Evolutionary conservation across 2,329 filamentous ascomycete genomes (phyloP), one percentile per base, ranked within the genome.

Genomic region (Claviceps purpurea): DNA sequence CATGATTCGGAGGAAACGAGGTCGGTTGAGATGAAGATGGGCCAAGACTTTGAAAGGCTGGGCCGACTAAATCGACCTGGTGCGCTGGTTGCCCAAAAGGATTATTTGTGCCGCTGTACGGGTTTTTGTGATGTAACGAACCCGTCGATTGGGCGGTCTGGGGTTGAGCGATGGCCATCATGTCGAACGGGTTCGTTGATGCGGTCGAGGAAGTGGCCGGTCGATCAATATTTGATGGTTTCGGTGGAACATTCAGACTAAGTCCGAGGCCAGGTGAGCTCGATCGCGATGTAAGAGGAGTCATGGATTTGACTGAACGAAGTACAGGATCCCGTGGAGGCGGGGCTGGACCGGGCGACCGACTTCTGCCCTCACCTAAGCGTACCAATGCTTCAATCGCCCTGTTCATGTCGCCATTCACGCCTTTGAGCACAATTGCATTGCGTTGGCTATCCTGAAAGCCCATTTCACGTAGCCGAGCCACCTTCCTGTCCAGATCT

Each of bases 381-480:
- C 89, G 79, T 52, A 93, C 81, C 61, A 98, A 69, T 18, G 88
- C 81, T 66, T 97, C 91, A 45, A 97, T 81, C 0, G 91, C 82
- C 65, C 81, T 85, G 59, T 96, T 89, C 53, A 98, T 64, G 62
- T 93, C 90, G 4, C 91, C 90, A 61, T 85, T 83, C 34, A 94
- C 76, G 3, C 86, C 85, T 64, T 89, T 90, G 18, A 98, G 71
- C 26, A 96, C 82, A 50, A 85, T 81, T 4, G 81, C 75, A 62
- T 96, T 97, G 54, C 86, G 81, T 59, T 85, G 87, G 43, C 85
- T 82, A 63, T 98, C 89, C 4, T 72, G 73, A 61, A 98, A 98
- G 0, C 93, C 93, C 89, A 97, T 95, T 52, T 96, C 89, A 52
- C 82, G 79, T 53, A 98, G 70, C 50, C 81, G 82, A 3, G 75